Evolutionary conservation across 2,329 filamentous ascomycete genomes (phyloP), one percentile per base, ranked within the genome.

Genomic region (Arthrobotrys megalospora): DNA sequence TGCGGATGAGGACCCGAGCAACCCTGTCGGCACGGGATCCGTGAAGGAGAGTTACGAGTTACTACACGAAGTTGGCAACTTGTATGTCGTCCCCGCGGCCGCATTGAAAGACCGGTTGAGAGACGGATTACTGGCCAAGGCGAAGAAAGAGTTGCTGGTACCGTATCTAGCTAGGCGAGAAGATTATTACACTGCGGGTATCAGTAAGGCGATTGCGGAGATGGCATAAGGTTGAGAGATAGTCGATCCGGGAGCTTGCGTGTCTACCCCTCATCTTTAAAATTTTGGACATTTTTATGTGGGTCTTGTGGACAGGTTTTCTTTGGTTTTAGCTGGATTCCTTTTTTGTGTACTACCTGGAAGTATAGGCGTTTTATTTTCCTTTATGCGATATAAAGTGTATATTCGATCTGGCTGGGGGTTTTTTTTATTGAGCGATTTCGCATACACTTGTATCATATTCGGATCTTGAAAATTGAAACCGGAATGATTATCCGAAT

Each of bases 41-140:
- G 89, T 90, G 60, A 88, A 89, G 81, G 88, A 88, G 24, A 89
- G 90, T 67, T 89, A 97, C 80, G 95, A 99, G 85, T 89, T 97
- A 53, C 85, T 99, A 77, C 91, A 93, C 28, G 96, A 99, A 86
- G 93, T 99, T 75, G 95, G 94, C 10, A 97, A 94, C 83, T 86
- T 99, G 66, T 99, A 99, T 84, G 97, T 99, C 80, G 93, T 99
- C 82, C 86, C 87, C 0, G 86, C 88, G 78, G 72, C 50, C 36
- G 87, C 87, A 28, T 80, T 89, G 80, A 84, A 86, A 80, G 87
- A 88, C 82, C 83, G 87, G 53, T 81, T 88, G 69, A 85, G 85
- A 79, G 86, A 85, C 45, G 85, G 80, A 10, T 77, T 82, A 36
- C 72, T 82, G 24, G 80, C 77, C n/a, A 81, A 77, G 64, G 81